Percentiles rank a stretch among this genome's conserved stretches.
Evolutionary conservation across 495 filamentous ascomycete genomes (phyloP).

Genomic region (Aspergillus carlsbadensis): DNA sequence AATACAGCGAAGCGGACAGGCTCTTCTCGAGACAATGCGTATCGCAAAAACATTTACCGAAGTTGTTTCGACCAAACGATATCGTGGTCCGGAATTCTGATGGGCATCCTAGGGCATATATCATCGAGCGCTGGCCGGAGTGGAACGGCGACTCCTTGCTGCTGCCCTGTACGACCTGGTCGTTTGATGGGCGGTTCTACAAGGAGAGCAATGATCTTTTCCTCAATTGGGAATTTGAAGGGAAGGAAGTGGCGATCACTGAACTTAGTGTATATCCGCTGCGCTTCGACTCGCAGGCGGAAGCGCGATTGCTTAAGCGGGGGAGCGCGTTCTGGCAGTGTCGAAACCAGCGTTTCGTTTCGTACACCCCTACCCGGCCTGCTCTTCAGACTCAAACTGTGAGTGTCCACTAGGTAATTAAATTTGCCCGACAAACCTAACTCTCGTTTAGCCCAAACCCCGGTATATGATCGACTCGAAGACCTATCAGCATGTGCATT

Average conservation of each 20-base stretch:
- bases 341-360: neutral
- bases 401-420: neutral
- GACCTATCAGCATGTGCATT: conserved; percentile 1
- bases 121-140: neutral
- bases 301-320: neutral
- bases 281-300: neutral
- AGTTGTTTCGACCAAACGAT: neutral
- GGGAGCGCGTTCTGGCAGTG: neutral
- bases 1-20: neutral
- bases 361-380: neutral
- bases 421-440: neutral
- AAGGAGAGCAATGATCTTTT: neutral
- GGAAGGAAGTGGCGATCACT: neutral
- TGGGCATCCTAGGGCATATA: neutral
- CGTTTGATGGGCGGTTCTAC: neutral
- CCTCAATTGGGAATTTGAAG: neutral
- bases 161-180: neutral
- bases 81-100: neutral
- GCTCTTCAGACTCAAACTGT: neutral
- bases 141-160: neutral
- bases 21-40: neutral
- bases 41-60: neutral
- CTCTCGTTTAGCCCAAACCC: neutral
- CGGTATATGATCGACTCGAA: conserved; percentile 4
- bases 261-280: neutral